phyloP scores from a whole-genome alignment of 139 green algal genomes.

The Chlorella sp. region DNA sequence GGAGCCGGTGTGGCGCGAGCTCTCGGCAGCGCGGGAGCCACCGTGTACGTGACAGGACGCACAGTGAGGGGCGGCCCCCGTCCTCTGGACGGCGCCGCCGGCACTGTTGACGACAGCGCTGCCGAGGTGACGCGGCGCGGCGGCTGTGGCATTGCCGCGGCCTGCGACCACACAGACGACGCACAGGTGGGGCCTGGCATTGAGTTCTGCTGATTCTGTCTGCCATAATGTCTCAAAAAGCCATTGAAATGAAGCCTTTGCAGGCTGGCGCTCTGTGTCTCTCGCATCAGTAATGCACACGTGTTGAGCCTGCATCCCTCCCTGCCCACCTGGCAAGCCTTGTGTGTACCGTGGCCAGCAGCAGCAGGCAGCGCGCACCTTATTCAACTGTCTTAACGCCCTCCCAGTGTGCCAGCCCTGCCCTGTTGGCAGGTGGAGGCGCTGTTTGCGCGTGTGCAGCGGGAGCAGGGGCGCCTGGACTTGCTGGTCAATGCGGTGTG shows the following conservation, averaged over 20 bases:
- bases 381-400: too few relatives aligned
- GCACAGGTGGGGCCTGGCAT: neutral
- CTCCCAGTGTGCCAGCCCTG: too few relatives aligned
- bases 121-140: slow-evolving; percentile 2
- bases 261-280: too few relatives aligned
- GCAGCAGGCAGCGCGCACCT: neutral
- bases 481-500: slow-evolving; percentile 26
- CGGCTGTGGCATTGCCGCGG: neutral
- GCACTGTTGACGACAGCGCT: neutral
- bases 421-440: neutral
- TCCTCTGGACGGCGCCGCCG: neutral
- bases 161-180: slow-evolving; percentile 21
- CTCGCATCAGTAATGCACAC: too few relatives aligned
- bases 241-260: too few relatives aligned
- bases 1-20: slow-evolving; percentile 7
- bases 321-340: too few relatives aligned
- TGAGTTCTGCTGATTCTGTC: neutral
- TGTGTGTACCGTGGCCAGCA: too few relatives aligned
- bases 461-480: slow-evolving; percentile 21
- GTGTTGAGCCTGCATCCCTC: too few relatives aligned
- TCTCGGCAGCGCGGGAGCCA: slow-evolving; percentile 3
- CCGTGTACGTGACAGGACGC: slow-evolving; percentile 13
- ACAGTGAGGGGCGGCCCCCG: neutral
- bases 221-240: too few relatives aligned
- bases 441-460: neutral